phyloP scores from a whole-genome alignment of 2,329 filamentous ascomycete genomes.

The Botrytis sinoallii region DNA sequence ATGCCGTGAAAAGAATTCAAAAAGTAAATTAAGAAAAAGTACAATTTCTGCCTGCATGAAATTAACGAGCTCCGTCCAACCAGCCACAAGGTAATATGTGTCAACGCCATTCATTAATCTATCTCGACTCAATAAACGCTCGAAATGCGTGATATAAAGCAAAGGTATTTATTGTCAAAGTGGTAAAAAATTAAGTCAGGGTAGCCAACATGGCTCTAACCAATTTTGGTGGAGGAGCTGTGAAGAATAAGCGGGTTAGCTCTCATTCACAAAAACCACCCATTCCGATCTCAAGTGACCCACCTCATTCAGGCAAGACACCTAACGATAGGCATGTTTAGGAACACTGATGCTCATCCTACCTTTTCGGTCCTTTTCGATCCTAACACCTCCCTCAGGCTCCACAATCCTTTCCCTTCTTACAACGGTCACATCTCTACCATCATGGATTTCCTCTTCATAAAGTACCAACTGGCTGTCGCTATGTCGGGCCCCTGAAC shows the following conservation, averaged over 20 bases:
- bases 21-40: neutral
- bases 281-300: constrained; percentile 25
- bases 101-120: constrained; percentile 4
- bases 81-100: neutral
- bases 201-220: constrained; percentile 70
- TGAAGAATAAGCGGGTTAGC: constrained; percentile 28
- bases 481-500: constrained; percentile 51
- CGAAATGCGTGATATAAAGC: neutral
- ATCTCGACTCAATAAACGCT: neutral
- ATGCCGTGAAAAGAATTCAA: neutral
- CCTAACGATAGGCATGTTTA: constrained; percentile 54
- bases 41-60: neutral
- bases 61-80: neutral
- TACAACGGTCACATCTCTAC: constrained; percentile 51
- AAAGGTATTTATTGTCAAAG: neutral
- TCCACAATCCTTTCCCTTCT: constrained; percentile 51
- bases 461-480: constrained; percentile 64
- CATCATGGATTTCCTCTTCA: constrained; percentile 45
- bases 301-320: constrained; percentile 31
- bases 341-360: constrained; percentile 85
- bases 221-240: constrained; percentile 62
- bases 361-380: constrained; percentile 94
- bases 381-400: constrained; percentile 59
- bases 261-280: constrained; percentile 20
- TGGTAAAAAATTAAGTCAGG: constrained; percentile 49